These are phyloP conservation scores for Penicillium fimorum DNA, from an alignment of 495 filamentous ascomycete genomes.

Conservation along the genomic window DNA sequence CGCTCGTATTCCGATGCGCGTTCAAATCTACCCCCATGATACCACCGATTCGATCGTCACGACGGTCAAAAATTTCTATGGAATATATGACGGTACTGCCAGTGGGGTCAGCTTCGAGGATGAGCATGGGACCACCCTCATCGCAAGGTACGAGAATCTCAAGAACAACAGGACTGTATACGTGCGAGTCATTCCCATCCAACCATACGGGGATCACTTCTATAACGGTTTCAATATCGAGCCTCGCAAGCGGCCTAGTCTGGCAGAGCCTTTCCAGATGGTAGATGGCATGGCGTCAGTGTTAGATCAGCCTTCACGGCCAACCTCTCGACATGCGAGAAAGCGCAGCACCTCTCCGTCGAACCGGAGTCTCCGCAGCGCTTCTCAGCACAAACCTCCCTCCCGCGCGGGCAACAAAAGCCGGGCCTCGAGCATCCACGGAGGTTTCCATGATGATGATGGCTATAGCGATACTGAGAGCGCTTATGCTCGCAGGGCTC, in stretches of 20 bases:
- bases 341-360: slow-evolving; percentile 84
- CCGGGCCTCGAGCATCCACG: slow-evolving; percentile 65
- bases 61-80: slow-evolving; percentile 97
- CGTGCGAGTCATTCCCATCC: slow-evolving; percentile 76
- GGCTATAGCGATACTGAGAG: slow-evolving; percentile 81
- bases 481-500: slow-evolving; percentile 69
- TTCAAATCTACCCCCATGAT: slow-evolving; percentile 90
- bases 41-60: slow-evolving; percentile 93
- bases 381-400: slow-evolving; percentile 70
- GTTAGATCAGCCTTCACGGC: slow-evolving; percentile 60
- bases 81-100: slow-evolving; percentile 73
- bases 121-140: slow-evolving; percentile 77
- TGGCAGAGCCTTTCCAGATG: slow-evolving; percentile 59
- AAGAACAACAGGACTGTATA: slow-evolving; percentile 84
- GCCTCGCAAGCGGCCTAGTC: slow-evolving; percentile 47
- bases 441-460: slow-evolving; percentile 61
- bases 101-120: slow-evolving; percentile 90
- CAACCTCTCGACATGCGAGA: slow-evolving; percentile 63
- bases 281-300: slow-evolving; percentile 47
- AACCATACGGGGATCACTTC: slow-evolving; percentile 42
- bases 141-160: slow-evolving; percentile 94
- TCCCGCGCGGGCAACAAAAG: slow-evolving; percentile 66
- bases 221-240: slow-evolving; percentile 42
- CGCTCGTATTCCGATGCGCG: slow-evolving; percentile 83
- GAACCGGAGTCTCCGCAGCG: slow-evolving; percentile 72